Base-by-base conservation (phyloP, 116 monocot species). In the Papilionanthe hybrid region DNA sequence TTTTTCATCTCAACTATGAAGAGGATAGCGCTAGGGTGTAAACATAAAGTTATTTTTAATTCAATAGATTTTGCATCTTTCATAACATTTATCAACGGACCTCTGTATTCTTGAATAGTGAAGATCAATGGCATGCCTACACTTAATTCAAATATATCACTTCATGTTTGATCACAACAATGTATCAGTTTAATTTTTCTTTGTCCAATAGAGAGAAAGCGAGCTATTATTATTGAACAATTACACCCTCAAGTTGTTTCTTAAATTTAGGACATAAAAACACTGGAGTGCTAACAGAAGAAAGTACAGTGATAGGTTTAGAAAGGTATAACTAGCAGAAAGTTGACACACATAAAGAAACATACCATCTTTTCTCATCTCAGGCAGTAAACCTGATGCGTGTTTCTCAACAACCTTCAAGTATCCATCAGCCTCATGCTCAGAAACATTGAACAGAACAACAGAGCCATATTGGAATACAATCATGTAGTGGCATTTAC, bases 401-500 rank as follows among this genome's bases (percentile, higher is more conserved):
- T 96, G 90, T 58, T 83, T 91, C 77, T 93, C 84, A 63, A 91
- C 91, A 79, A 96, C 88, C 81, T 93, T 96, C 77, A 96, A 80
- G 79, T 94, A 96, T 55, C 88, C 90, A 89, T 94, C 92, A 76
- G 91, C 92, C 55, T 96, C 92, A 48, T 88, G 89, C 83, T 96
- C 96, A 78, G 86, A 83, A 81, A 96, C 87, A 87, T 93, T 96
- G 78, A 96, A 96, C 19, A 96, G 79, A 32, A 96, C 94, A 72
- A 96, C 82, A 30, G 96, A 96, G 77, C 96, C 94, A 85, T 96
- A 96, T 50, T 96, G 94, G 42, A 96, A 96, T 29, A 96, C 94
- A 56, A 96, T 92, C 94, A 96, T 96, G 72, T 89, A 90, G 66
- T 85, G 94, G 85, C 87, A 92, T 42, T 82, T 72, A 69, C 84